These are phyloP conservation scores for Capniomyces stellatus DNA, from an alignment of 371 early-diverging fungal genomes.

Conservation along the genomic window DNA sequence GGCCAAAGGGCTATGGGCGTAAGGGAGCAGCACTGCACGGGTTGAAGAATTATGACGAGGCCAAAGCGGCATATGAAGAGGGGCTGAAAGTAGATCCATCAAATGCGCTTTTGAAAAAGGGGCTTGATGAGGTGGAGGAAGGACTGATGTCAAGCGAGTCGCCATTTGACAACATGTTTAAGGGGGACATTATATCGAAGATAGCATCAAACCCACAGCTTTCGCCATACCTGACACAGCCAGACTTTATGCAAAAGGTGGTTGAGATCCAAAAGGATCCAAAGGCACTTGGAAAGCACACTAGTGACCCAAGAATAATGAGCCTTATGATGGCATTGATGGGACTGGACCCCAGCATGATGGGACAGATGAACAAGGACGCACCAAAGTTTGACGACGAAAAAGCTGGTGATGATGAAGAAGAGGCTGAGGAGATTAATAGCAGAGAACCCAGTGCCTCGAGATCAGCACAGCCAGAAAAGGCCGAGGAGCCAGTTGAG, in stretches of 20 bases:
- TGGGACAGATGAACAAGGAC: slow-evolving; percentile 9
- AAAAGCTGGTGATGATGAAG: background rate
- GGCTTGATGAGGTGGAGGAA: slow-evolving; percentile 44
- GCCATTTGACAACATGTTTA: slow-evolving; percentile 21
- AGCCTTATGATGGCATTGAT: slow-evolving; percentile 45
- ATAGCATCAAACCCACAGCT: slow-evolving; percentile 63
- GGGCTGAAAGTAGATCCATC: slow-evolving; percentile 60
- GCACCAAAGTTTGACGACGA: background rate
- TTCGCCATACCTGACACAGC: slow-evolving; percentile 42
- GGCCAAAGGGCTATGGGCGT: slow-evolving; percentile 79
- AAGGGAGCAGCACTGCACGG: slow-evolving; percentile 72
- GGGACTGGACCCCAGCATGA: slow-evolving; percentile 41
- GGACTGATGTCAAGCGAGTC: slow-evolving; percentile 8
- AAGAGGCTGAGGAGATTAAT: background rate
- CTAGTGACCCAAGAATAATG: slow-evolving; percentile 53
- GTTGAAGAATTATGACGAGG: slow-evolving; percentile 38
- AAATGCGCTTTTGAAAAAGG: slow-evolving; percentile 48
- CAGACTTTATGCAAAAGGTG: slow-evolving; percentile 47
- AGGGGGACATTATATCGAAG: slow-evolving; percentile 45
- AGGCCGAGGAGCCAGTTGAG: slow-evolving; percentile 26
- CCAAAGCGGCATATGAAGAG: slow-evolving; percentile 46
- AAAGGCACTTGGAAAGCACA: slow-evolving; percentile 25
- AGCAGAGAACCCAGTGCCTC: background rate
- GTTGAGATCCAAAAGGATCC: slow-evolving; percentile 45
- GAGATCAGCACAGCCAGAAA: slow-evolving; percentile 15